Base-by-base conservation (phyloP, 106 monocot species). In the Acorus gramineus region DNA sequence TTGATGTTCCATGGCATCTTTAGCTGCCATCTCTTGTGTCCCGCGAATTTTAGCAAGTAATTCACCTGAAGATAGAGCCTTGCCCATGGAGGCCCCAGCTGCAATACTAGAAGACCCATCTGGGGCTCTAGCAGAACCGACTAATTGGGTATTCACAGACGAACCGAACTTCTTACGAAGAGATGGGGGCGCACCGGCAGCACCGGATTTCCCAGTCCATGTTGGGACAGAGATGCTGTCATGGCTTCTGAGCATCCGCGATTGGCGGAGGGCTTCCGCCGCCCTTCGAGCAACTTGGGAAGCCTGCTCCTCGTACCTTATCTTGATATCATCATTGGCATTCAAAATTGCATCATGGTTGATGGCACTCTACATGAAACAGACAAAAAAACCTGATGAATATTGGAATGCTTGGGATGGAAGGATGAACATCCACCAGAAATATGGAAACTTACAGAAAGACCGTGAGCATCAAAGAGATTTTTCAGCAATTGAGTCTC, bases 311-410 rank as follows among this genome's bases (percentile, higher is more conserved):
- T 98, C 96, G 71, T 91, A 56, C 51, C 69, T 74, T 57, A 77
- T 14, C 69, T 81, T 98, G 42, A 83, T 74, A 53, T 83, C 74
- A 14, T 98, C 96, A 42, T 85, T 83, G 5, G 83, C 96, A 66
- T 88, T 85, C 74, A 98, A 72, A 12, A 98, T 98, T 2, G 80
- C 85, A 68, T 98, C 96, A 70, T 98, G 96, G 46, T 98, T 88
- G 65, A 98, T 59, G 3, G 87, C 96, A 71, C 96, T 98, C 94
- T 95, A 73, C 62, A 57, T 55, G 7, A 28, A 65, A 43, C 10
- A 70, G 4, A 54, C 52, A 46, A 42, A 6, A 61, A 67, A 50
- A 58, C 8, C 7, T 11, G 11, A 53, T 42, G 5, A 46, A 12
- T 44, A 13, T 14, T 9, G 56, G 3, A 48, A 64, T 52, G 8